A percentile compares a stretch with the other conserved stretches of the same genome.
phyloP scores from a whole-genome alignment of 108 stramenopile species.

The Discostella pseudostelligera region DNA sequence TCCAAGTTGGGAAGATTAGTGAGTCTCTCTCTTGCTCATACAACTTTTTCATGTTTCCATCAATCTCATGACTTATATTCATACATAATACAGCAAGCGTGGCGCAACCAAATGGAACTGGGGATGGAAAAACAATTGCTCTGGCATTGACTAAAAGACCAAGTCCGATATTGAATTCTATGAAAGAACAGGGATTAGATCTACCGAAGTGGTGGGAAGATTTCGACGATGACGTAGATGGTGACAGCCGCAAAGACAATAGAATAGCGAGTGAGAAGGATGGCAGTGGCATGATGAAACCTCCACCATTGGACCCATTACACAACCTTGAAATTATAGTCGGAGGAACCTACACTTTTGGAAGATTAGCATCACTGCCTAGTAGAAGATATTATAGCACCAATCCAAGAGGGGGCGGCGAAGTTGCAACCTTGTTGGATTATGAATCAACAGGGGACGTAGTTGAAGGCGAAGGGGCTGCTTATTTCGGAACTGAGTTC shows the following conservation, averaged over 20 bases:
- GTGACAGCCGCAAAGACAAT: background rate
- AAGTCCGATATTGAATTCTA: constrained; percentile 60
- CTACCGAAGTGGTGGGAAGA: constrained; percentile 50
- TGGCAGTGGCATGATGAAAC: constrained; percentile 56
- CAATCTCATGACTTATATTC: background rate
- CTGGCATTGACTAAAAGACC: constrained; percentile 67
- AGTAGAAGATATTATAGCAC: constrained; percentile 30
- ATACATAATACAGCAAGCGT: constrained; percentile 35
- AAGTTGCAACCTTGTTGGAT: constrained; percentile 35
- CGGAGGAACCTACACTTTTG: constrained; percentile 63
- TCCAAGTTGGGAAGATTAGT: constrained; percentile 69
- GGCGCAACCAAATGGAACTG: constrained; percentile 74
- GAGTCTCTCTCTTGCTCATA: background rate
- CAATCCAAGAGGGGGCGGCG: constrained; percentile 5
- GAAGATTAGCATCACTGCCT: constrained; percentile 55
- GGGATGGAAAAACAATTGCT: constrained; percentile 51
- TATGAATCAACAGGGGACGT: constrained; percentile 41
- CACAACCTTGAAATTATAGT: constrained; percentile 79
- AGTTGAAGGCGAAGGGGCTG: constrained; percentile 19
- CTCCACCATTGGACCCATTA: constrained; percentile 72
- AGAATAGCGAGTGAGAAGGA: constrained; percentile 15
- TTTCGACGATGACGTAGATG: background rate
- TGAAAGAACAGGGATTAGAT: constrained; percentile 61
- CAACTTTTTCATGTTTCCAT: background rate
- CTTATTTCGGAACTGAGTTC: constrained; percentile 18